Evolutionary conservation across 208 protist species (phyloP).

Genomic region (Wallacemonas sp.): DNA sequence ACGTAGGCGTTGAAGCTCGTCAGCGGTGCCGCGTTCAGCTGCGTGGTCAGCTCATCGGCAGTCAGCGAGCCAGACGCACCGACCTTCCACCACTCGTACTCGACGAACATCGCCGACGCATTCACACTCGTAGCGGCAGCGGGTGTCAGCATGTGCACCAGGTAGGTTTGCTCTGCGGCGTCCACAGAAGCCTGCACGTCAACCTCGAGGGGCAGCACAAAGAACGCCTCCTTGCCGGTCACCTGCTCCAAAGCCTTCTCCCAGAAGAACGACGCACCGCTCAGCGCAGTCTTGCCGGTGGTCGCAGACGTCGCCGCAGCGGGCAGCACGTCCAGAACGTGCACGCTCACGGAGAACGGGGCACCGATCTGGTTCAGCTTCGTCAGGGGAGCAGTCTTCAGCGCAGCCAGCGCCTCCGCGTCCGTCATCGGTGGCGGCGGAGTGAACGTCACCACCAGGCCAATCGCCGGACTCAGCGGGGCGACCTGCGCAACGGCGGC

Average conservation of each 20-base stretch:
- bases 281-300: conserved; percentile 10
- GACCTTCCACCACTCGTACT: too few relatives aligned
- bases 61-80: too few relatives aligned
- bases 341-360: background rate
- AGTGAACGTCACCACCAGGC: background rate
- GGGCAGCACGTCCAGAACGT: background rate
- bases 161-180: background rate
- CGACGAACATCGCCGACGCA: too few relatives aligned
- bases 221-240: background rate
- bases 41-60: too few relatives aligned
- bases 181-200: conserved; percentile 15
- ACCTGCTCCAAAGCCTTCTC: background rate
- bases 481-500: too few relatives aligned
- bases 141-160: background rate
- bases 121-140: background rate
- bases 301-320: too few relatives aligned
- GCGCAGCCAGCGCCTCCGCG: background rate
- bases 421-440: conserved; percentile 2
- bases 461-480: too few relatives aligned
- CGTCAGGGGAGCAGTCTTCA: conserved; percentile 3
- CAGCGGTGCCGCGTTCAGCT: too few relatives aligned
- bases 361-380: background rate
- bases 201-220: background rate
- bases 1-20: too few relatives aligned
- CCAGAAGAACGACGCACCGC: conserved; percentile 16